phyloP scores from a whole-genome alignment of 495 filamentous ascomycete genomes.

The Trichocladium antarcticum region DNA sequence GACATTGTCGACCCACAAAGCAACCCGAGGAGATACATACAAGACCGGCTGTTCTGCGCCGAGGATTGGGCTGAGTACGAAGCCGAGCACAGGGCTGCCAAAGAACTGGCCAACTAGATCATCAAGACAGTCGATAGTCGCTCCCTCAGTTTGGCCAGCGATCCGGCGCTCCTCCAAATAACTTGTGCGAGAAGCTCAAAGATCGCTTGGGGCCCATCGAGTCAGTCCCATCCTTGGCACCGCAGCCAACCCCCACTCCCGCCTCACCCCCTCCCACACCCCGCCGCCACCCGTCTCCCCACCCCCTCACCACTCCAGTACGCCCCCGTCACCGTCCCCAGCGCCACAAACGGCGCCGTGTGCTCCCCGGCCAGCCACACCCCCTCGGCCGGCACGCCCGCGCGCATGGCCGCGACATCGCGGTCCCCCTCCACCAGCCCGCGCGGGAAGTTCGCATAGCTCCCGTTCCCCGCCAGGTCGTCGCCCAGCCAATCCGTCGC shows the following conservation, averaged over 20 bases:
- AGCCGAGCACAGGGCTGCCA: too few relatives aligned
- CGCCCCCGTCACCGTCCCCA: slow-evolving; percentile 80
- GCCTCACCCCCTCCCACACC: slow-evolving; percentile 18
- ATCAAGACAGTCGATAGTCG: too few relatives aligned
- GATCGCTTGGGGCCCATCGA: too few relatives aligned
- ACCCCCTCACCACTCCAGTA: slow-evolving; percentile 87
- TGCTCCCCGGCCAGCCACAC: slow-evolving; percentile 94
- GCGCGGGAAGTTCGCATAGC: slow-evolving; percentile 80
- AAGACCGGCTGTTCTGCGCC: too few relatives aligned
- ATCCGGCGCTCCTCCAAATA: too few relatives aligned
- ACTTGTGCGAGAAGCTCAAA: too few relatives aligned
- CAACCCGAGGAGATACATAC: too few relatives aligned
- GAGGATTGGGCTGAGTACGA: too few relatives aligned
- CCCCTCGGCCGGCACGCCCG: slow-evolving; percentile 55
- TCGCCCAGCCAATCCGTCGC: slow-evolving; percentile 77
- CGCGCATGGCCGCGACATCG: slow-evolving; percentile 64
- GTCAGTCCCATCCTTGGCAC: neutral
- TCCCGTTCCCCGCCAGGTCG: slow-evolving; percentile 76
- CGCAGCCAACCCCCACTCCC: neutral
- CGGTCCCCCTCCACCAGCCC: slow-evolving; percentile 58
- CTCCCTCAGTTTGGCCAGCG: too few relatives aligned
- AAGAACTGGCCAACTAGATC: too few relatives aligned
- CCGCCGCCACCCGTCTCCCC: slow-evolving; percentile 47
- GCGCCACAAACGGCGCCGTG: slow-evolving; percentile 76
- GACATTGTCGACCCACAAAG: too few relatives aligned